phyloP scores from a whole-genome alignment of 2,329 filamentous ascomycete genomes.

The Parastagonospora avenae region DNA sequence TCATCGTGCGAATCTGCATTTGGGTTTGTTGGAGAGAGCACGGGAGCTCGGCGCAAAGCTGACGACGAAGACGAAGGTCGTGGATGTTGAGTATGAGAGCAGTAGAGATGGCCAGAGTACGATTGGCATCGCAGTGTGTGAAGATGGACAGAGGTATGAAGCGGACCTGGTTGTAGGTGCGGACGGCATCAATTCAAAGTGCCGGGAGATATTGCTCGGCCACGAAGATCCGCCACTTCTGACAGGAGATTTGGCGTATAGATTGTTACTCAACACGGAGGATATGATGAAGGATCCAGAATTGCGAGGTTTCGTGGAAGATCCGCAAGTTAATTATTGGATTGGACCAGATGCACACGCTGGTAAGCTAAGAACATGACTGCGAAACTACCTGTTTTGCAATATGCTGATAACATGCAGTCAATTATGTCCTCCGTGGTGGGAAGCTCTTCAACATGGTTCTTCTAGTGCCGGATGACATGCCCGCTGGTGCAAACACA shows the following conservation, averaged over 20 bases:
- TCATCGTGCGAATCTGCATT: conserved; percentile 60
- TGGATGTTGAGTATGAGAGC: conserved; percentile 46
- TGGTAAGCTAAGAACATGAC: conserved; percentile 21
- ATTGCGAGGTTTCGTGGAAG: conserved; percentile 51
- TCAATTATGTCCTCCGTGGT: conserved; percentile 58
- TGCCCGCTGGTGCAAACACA: conserved; percentile 52
- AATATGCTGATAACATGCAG: conserved; percentile 27
- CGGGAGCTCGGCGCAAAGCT: conserved; percentile 55
- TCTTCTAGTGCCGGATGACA: conserved; percentile 57
- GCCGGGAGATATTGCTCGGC: conserved; percentile 53
- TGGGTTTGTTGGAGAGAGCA: conserved; percentile 54
- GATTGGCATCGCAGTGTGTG: conserved; percentile 50
- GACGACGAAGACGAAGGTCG: conserved; percentile 52
- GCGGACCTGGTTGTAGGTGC: conserved; percentile 56
- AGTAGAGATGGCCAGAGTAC: conserved; percentile 8
- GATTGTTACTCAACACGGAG: conserved; percentile 53
- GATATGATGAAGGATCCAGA: conserved; percentile 56
- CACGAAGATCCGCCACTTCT: conserved; percentile 53
- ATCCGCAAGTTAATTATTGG: conserved; percentile 60
- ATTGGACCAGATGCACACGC: conserved; percentile 57
- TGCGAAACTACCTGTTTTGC: neutral
- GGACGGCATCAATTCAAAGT: conserved; percentile 55
- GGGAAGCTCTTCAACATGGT: conserved; percentile 59
- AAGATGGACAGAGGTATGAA: conserved; percentile 42
- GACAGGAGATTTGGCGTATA: conserved; percentile 59